Conservation (phyloP, 2,329 filamentous ascomycete genomes). For the Zymoseptoria pseudotritici region DNA sequence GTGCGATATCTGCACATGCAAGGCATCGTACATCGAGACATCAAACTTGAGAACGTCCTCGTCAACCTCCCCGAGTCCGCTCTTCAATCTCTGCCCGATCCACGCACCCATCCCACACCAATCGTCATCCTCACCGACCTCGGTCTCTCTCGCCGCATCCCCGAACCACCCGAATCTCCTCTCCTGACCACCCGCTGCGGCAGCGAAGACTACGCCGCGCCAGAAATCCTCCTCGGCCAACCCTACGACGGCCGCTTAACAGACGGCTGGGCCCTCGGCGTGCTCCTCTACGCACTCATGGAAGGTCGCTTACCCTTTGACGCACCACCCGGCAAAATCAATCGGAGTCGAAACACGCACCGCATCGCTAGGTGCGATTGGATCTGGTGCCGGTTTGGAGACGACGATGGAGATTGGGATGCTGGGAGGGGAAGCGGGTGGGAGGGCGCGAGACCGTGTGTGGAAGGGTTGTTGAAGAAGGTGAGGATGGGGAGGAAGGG, state of each 20-base stretch:
- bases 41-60: slow-evolving; percentile 96
- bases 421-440: slow-evolving; percentile 57
- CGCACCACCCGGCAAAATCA: slow-evolving; percentile 71
- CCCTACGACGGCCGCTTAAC: slow-evolving; percentile 87
- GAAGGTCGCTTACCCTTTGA: slow-evolving; percentile 93
- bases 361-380: slow-evolving; percentile 94
- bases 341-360: slow-evolving; percentile 67
- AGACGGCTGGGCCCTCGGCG: slow-evolving; percentile 92
- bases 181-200: slow-evolving; percentile 90
- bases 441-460: slow-evolving; percentile 68
- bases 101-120: slow-evolving; percentile 69
- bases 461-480: slow-evolving; percentile 77
- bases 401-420: slow-evolving; percentile 82
- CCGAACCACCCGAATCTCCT: slow-evolving; percentile 64
- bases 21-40: slow-evolving; percentile 89
- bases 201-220: slow-evolving; percentile 93
- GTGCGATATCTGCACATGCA: slow-evolving; percentile 77
- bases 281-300: slow-evolving; percentile 85
- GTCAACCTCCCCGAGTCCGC: slow-evolving; percentile 65
- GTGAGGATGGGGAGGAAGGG: slow-evolving; percentile 67
- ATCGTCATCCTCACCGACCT: slow-evolving; percentile 86
- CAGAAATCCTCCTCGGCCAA: slow-evolving; percentile 91
- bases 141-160: slow-evolving; percentile 77
- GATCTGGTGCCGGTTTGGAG: slow-evolving; percentile 83
- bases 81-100: slow-evolving; percentile 60